phyloP scores from a whole-genome alignment of 805 yeast species.

The Lipomyces yamanashiensis region DNA sequence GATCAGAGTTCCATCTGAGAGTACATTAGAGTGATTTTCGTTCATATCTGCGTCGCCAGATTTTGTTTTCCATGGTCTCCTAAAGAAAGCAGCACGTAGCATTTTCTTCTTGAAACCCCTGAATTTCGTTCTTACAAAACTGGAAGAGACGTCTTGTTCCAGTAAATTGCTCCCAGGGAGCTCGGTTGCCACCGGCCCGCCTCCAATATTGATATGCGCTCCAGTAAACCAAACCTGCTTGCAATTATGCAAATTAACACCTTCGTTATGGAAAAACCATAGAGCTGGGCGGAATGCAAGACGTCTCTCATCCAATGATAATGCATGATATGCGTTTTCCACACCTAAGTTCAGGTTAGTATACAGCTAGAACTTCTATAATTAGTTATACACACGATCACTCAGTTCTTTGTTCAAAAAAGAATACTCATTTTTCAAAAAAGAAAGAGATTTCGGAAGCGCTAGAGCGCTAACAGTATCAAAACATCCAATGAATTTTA shows the following conservation, averaged over 20 bases:
- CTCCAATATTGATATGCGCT: conserved; percentile 26
- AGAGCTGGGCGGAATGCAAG: conserved; percentile 18
- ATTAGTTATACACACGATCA: conserved; percentile 7
- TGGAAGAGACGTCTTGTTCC: not conserved
- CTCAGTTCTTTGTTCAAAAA: conserved; percentile 18
- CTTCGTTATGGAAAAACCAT: conserved; percentile 18
- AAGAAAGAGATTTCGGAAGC: conserved; percentile 13
- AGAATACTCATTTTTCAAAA: conserved; percentile 3
- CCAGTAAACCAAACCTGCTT: conserved; percentile 34
- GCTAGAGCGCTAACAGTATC: conserved; percentile 33
- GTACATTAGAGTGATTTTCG: conserved; percentile 11
- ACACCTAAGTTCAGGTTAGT: conserved; percentile 13
- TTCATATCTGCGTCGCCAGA: not conserved
- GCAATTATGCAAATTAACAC: not conserved
- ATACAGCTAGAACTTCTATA: not conserved
- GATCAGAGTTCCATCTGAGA: conserved; percentile 30
- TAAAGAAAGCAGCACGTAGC: no score
- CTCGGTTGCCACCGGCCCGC: conserved; percentile 13
- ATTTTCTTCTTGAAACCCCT: no score
- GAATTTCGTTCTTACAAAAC: no score
- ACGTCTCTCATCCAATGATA: conserved; percentile 28
- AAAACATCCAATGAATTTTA: conserved; percentile 27
- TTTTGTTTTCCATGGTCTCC: no score
- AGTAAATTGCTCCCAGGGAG: conserved; percentile 10
- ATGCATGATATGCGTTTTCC: conserved; percentile 28